Percentiles rank a stretch among this genome's conserved stretches.
These are phyloP conservation scores for Boletus pseudopeckii DNA, from an alignment of 768 basidiomycete species.

Conservation along the genomic window DNA sequence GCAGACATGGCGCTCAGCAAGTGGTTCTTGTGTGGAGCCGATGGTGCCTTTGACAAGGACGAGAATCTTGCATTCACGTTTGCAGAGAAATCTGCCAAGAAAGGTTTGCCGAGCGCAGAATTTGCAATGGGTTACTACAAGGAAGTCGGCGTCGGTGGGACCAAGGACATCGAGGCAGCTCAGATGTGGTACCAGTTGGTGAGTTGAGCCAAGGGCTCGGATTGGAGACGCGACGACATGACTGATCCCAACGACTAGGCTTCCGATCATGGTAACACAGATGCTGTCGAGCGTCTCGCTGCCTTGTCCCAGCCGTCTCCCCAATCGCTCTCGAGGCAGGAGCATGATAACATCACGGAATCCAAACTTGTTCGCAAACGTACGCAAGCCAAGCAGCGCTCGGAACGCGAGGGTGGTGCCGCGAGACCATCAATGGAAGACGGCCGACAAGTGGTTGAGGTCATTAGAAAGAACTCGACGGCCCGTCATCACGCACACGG, in stretches of 20 bases:
- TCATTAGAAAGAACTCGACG: conserved; percentile 50
- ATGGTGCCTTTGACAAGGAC: conserved; percentile 78
- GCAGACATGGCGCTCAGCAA: conserved; percentile 97
- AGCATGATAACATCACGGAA: conserved; percentile 80
- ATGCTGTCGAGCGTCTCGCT: conserved; percentile 69
- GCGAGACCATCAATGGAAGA: conserved; percentile 30
- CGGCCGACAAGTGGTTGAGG: conserved; percentile 47
- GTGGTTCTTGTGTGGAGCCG: conserved; percentile 93
- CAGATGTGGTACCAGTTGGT: conserved; percentile 75
- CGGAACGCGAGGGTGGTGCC: conserved; percentile 25
- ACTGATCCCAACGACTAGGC: conserved; percentile 46
- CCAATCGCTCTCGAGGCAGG: conserved; percentile 65
- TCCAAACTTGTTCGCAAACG: conserved; percentile 77
- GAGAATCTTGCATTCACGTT: conserved; percentile 83
- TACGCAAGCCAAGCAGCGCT: conserved; percentile 66
- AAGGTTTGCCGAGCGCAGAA: conserved; percentile 76
- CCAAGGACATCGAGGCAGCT: conserved; percentile 59
- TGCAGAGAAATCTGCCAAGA: conserved; percentile 80
- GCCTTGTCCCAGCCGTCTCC: conserved; percentile 65
- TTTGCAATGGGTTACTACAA: conserved; percentile 96
- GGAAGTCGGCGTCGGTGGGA: conserved; percentile 86
- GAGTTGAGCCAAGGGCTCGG: conserved; percentile 16
- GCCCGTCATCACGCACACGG: conserved; percentile 16
- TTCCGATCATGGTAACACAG: conserved; percentile 70
- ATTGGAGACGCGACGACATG: not conserved